These are phyloP conservation scores for Neurospora sp. DNA, from an alignment of 2,329 filamentous ascomycete genomes.

Conservation along the genomic window DNA sequence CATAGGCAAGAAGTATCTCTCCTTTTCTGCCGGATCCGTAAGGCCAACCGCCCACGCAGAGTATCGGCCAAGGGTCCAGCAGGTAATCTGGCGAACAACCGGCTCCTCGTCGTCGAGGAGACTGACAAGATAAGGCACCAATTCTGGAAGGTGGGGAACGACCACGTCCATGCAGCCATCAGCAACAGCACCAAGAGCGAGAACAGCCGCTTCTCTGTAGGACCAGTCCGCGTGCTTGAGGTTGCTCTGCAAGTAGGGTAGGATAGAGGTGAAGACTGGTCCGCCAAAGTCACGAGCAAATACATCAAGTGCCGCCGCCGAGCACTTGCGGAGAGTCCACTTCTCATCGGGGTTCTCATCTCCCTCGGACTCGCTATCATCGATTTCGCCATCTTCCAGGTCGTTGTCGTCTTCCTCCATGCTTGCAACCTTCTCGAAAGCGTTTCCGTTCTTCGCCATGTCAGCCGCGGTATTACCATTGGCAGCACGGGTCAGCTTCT, in stretches of 20 bases:
- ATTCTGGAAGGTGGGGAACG: constrained; percentile 77
- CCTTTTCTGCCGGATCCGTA: constrained; percentile 53
- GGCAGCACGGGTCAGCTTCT: constrained; percentile 45
- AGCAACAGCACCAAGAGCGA: constrained; percentile 88
- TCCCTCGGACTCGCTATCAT: constrained; percentile 62
- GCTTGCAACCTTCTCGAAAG: constrained; percentile 42
- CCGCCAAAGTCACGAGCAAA: constrained; percentile 85
- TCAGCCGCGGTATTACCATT: constrained; percentile 40
- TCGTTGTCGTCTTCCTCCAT: constrained; percentile 71
- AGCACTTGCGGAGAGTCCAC: constrained; percentile 96
- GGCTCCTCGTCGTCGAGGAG: constrained; percentile 78
- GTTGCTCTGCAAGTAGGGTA: constrained; percentile 87
- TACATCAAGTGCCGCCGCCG: constrained; percentile 86
- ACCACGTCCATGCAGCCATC: constrained; percentile 90
- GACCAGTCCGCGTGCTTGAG: constrained; percentile 84
- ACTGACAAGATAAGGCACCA: constrained; percentile 82
- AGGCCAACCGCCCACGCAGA: constrained; percentile 84
- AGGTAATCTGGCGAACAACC: constrained; percentile 91
- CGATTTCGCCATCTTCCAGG: constrained; percentile 80
- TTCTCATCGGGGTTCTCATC: constrained; percentile 78
- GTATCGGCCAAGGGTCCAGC: constrained; percentile 92
- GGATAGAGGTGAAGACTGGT: constrained; percentile 79
- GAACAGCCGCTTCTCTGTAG: constrained; percentile 83
- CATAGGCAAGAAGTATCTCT: constrained; percentile 82
- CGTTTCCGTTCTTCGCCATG: constrained; percentile 41